Percentiles rank a stretch among this genome's conserved stretches.
Evolutionary conservation across 306 rosid genomes (phyloP).

Genomic region (Cucumis cinereus): DNA sequence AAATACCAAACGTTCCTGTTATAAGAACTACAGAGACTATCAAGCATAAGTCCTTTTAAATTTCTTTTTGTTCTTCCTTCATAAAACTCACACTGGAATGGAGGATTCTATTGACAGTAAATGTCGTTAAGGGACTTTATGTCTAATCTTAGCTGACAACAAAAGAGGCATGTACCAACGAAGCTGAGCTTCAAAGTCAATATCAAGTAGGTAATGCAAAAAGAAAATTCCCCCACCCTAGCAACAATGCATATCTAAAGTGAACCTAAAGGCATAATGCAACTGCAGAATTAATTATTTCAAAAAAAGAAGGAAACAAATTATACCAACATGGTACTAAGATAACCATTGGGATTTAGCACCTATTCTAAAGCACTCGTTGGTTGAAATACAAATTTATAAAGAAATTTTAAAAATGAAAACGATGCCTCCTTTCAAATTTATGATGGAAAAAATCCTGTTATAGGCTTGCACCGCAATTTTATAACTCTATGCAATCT

Average conservation of each 20-base stretch:
- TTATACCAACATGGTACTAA: background rate
- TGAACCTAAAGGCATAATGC: background rate
- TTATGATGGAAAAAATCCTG: background rate
- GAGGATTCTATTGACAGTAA: background rate
- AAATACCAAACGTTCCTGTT: background rate
- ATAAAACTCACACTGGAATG: background rate
- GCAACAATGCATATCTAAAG: background rate
- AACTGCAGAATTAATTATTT: background rate
- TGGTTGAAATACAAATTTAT: background rate
- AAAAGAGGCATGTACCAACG: background rate
- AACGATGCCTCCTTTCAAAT: background rate
- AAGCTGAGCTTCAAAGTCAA: background rate
- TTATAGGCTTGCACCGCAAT: too few species aligned
- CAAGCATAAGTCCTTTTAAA: background rate
- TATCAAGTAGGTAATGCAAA: background rate
- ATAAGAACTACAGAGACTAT: background rate
- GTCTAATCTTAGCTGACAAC: background rate
- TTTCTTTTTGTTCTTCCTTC: background rate
- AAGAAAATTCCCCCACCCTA: background rate
- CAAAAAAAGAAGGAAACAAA: background rate
- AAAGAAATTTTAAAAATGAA: background rate
- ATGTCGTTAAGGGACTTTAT: background rate
- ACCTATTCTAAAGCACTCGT: background rate
- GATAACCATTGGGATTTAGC: background rate
- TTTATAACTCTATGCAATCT: background rate